Base-by-base conservation (phyloP, 1,284 basidiomycete species). In the Ustilago crameri region DNA sequence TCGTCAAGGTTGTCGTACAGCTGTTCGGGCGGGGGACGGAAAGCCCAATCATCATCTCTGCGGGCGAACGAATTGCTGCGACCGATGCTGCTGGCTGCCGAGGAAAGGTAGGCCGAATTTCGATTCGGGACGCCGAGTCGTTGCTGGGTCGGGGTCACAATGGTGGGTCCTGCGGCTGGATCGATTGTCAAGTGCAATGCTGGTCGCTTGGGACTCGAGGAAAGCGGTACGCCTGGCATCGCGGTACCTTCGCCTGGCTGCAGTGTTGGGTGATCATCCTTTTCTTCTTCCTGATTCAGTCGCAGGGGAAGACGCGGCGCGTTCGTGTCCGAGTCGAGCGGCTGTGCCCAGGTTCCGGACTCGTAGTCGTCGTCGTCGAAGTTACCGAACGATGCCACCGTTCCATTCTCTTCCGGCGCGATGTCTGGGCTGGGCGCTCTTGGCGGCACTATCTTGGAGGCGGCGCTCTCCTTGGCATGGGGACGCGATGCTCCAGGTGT, bases 1-100 rank as follows among this genome's bases (percentile, higher is more conserved):
- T 92, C 90, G 78, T 98, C 93, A 8, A 98, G 87, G 56, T 92
- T 90, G 57, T 98, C 92, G 83, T 95, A 94, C 54, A 99, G 90
- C 78, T 93, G 91, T 82, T 98, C 96, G 0, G 95, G 90, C 30
- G 91, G 90, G 14, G 96, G 96, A 80, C 96, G 91, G 70, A 91
- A 89, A 0, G 85, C 84, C 85, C 85, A 85, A 51, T 84, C 83
- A 43, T 61, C 60, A 30, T 72, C 75, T 24, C 73, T 45, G n/a
- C 68, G 60, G 18, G 77, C 77, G 47, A 80, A 80, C 20, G 78
- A 80, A 50, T 69, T 69, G 51, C 58, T 70, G 14, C 77, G 73
- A 20, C 63, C 57, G 49, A 79, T 59, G 34, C 66, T 62, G 30
- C 63, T 61, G 37, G 54, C 43, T 22, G 69, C 41, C 30, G 65